Evolutionary conservation across 2,329 filamentous ascomycete species (phyloP), one percentile per base, ranked within the genome.

Genomic region (Amesomyces nigricolor): DNA sequence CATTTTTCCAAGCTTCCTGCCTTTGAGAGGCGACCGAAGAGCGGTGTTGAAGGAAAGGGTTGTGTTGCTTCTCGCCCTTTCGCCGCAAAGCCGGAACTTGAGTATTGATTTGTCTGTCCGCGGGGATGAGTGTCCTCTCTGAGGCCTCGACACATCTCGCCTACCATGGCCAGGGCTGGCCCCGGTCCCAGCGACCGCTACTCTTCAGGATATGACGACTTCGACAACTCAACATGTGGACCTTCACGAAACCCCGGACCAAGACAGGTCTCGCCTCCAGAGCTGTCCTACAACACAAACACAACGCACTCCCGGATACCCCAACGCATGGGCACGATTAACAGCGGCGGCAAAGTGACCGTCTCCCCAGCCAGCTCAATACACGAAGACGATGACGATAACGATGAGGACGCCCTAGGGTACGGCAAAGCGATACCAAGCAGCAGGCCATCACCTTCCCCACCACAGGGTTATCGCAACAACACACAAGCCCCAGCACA

Each of bases 331-430:
- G 60, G 54, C 38, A 58, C 60, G 5, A 46, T 60, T 16, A 58
- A 45, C 52, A 56, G 53, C 43, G 59, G 52, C 30, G 57, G 51
- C 2, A 38, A 53, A 13, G 53, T 58, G n/a, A 56, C 57, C 3
- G 58, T 64, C 29, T 64, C 62, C 2, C 62, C 62, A 1, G 59
- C 62, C 2, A 64, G 62, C 39, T 64, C 62, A 14, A 58, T 61
- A 22, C 62, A 58, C 30, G 56, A 52, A 14, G 57, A 51, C 29
- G 44, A 47, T 10, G 53, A 47, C 2, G 53, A 48, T 5, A 32
- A 55, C n/a, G 53, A 47, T 2, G 53, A 48, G 7, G 39, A 55
- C 14, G 39, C 39, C 14, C 11, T 8, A 11, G 32, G 40, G 52
- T 37, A 51, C 19, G 53, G 47, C 22, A 10, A 19, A 3, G 44